Conservation (phyloP, 2,329 filamentous ascomycete species). For the Sporothrix variecibatus region DNA sequence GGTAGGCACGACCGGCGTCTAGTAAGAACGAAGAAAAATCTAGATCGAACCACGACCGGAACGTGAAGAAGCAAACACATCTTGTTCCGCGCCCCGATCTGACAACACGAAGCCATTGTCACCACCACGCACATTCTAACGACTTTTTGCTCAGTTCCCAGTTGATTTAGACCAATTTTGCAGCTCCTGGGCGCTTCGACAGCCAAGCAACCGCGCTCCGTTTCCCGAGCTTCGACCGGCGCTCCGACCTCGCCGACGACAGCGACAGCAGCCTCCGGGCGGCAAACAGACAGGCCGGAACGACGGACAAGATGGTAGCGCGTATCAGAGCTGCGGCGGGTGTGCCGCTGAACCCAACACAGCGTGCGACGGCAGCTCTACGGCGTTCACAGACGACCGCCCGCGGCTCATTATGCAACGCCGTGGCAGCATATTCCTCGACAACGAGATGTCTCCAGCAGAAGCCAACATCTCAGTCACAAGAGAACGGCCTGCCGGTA, state of each 20-base stretch:
- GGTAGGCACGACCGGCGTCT: constrained; percentile 10
- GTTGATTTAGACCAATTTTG: background rate
- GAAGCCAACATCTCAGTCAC: background rate
- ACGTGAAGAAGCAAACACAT: background rate
- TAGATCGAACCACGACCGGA: constrained; percentile 17
- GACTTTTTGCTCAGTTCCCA: no score
- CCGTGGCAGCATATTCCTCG: constrained; percentile 1
- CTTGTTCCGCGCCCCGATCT: background rate
- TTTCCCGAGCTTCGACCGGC: background rate
- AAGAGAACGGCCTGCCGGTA: background rate
- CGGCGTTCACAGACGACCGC: background rate
- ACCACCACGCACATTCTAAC: background rate
- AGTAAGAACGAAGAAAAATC: constrained; percentile 14
- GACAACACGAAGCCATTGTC: constrained; percentile 19
- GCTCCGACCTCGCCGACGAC: constrained; percentile 6
- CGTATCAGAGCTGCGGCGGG: constrained; percentile 14
- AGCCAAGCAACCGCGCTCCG: background rate
- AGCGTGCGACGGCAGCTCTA: constrained; percentile 10
- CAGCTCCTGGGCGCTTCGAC: background rate
- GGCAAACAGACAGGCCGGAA: background rate
- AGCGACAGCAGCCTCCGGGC: background rate
- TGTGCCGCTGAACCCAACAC: constrained; percentile 20
- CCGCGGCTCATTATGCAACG: background rate
- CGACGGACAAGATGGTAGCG: constrained; percentile 21
- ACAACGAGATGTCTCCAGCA: constrained; percentile 9